phyloP scores from a whole-genome alignment of 1,139 yeast species.

The Zygosaccharomyces pseudobailii region DNA sequence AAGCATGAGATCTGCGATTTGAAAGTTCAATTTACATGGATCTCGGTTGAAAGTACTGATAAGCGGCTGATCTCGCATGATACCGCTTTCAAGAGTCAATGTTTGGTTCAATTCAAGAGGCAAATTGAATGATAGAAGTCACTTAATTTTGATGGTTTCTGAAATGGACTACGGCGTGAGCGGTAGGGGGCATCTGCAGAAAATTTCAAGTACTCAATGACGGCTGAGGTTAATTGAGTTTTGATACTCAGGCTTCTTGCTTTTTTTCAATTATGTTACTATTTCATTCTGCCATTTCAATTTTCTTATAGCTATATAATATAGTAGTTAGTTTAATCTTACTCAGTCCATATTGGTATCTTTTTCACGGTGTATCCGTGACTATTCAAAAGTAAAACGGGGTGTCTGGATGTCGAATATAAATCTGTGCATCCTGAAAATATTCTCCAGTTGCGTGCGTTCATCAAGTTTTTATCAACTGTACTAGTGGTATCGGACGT shows the following conservation, averaged over 20 bases:
- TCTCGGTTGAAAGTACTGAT: slow-evolving; percentile 9
- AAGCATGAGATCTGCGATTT: not conserved
- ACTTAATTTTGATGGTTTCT: slow-evolving; percentile 13
- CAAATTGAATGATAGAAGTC: slow-evolving; percentile 17
- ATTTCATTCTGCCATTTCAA: not conserved
- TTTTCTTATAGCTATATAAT: slow-evolving; percentile 3
- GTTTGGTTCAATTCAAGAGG: slow-evolving; percentile 4
- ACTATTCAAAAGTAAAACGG: not conserved
- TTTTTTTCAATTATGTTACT: not conserved
- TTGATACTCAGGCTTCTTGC: not conserved
- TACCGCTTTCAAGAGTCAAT: not conserved
- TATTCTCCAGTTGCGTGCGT: no score
- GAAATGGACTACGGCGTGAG: not conserved
- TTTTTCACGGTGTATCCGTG: not conserved
- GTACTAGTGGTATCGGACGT: no score
- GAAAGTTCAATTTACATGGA: slow-evolving; percentile 10
- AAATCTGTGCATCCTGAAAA: not conserved
- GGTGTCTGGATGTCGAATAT: not conserved
- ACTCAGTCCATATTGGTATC: not conserved
- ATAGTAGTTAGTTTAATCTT: slow-evolving; percentile 4
- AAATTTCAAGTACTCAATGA: slow-evolving; percentile 8
- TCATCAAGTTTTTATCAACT: no score
- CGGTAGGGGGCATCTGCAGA: slow-evolving; percentile 3
- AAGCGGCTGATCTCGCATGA: slow-evolving; percentile 1
- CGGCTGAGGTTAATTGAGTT: slow-evolving; percentile 12